Conservation (phyloP, 2,329 filamentous ascomycete species). For the Verticillium isaacii region DNA sequence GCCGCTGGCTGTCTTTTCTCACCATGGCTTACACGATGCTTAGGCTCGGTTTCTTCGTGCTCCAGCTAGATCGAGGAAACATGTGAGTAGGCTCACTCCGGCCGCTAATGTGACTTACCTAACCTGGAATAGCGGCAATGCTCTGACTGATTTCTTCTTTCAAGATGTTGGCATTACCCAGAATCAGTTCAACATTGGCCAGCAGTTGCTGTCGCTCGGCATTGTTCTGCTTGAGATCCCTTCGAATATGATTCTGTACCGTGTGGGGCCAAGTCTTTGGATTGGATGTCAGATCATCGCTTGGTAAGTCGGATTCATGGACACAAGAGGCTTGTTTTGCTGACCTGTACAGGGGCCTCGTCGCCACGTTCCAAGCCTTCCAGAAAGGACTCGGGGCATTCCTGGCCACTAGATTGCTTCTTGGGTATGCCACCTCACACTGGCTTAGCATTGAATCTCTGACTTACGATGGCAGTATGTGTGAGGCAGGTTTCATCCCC, state of each 20-base stretch:
- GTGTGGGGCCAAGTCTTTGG: conserved; percentile 41
- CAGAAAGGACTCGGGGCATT: conserved; percentile 22
- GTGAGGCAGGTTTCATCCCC: conserved; percentile 39
- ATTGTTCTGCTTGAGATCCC: conserved; percentile 41
- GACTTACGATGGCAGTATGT: neutral
- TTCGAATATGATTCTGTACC: conserved; percentile 41
- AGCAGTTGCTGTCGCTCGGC: conserved; percentile 43
- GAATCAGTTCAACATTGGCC: conserved; percentile 47
- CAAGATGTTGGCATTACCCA: conserved; percentile 43
- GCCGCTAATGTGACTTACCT: neutral
- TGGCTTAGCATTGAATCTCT: neutral
- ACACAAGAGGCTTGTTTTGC: conserved; percentile 15
- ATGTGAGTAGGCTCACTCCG: conserved; percentile 20
- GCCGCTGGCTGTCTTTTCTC: neutral
- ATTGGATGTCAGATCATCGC: conserved; percentile 37
- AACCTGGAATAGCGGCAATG: conserved; percentile 5
- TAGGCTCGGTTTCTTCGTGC: conserved; percentile 35
- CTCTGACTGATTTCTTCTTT: conserved; percentile 29
- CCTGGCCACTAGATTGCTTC: conserved; percentile 31
- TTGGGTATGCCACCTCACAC: conserved; percentile 15
- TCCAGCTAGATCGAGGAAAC: conserved; percentile 30
- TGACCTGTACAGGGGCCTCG: conserved; percentile 22
- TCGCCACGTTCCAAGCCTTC: conserved; percentile 29
- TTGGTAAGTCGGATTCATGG: conserved; percentile 29
- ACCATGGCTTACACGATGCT: neutral